These are phyloP conservation scores for Fusarium sp. DNA, from an alignment of 2,329 filamentous ascomycete species.

Conservation along the genomic window DNA sequence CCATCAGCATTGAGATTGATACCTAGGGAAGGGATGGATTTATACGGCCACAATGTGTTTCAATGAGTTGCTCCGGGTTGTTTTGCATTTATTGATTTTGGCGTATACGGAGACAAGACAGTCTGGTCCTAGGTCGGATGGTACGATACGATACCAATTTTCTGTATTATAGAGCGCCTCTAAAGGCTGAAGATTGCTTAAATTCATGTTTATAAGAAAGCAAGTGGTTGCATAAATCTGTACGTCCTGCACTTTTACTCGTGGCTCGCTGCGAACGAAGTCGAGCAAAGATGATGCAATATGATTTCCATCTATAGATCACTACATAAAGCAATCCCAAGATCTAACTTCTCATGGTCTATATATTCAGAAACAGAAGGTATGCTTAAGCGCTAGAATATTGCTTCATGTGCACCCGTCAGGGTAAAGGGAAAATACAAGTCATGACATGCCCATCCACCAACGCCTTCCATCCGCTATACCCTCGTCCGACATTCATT, in stretches of 20 bases:
- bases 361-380: constrained; percentile 24
- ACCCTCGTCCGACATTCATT: constrained; percentile 1
- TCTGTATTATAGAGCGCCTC: constrained; percentile 8
- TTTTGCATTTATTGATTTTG: constrained; percentile 16
- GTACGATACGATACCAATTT: background rate
- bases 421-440: constrained; percentile 16
- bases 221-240: background rate
- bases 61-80: constrained; percentile 5
- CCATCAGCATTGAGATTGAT: constrained; percentile 27
- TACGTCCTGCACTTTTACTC: background rate
- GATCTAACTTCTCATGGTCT: constrained; percentile 20
- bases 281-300: background rate
- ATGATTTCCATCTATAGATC: constrained; percentile 18
- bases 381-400: constrained; percentile 28
- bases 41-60: constrained; percentile 15
- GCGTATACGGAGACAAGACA: constrained; percentile 22
- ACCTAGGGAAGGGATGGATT: constrained; percentile 16
- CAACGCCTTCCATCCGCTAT: constrained; percentile 34
- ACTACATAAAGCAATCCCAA: constrained; percentile 9
- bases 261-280: background rate
- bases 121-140: constrained; percentile 7
- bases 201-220: constrained; percentile 11
- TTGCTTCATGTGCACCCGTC: constrained; percentile 20
- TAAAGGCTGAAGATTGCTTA: constrained; percentile 27
- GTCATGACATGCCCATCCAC: constrained; percentile 25